These are phyloP conservation scores for Salvia miltiorrhiza DNA, from an alignment of 257 asterid genomes.

Conservation along the genomic window DNA sequence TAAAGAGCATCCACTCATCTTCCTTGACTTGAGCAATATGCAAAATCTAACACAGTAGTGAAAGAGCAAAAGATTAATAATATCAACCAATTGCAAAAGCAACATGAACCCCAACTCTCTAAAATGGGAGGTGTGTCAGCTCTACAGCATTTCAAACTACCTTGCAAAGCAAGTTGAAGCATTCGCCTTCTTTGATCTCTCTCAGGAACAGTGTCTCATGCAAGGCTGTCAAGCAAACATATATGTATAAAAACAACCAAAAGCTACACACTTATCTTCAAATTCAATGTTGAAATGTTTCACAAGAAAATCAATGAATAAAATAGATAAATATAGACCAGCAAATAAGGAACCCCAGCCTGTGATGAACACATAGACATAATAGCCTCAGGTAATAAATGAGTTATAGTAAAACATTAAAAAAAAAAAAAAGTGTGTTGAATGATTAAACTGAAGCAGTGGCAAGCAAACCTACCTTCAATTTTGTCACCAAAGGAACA, in stretches of 20 bases:
- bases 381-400: neutral
- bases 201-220: constrained; percentile 36
- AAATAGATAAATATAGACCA: neutral
- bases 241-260: neutral
- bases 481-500: no score
- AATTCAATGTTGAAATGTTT: constrained; percentile 10
- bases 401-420: no score
- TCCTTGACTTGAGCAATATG: constrained; percentile 46
- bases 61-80: neutral
- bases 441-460: no score
- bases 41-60: constrained; percentile 48
- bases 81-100: constrained; percentile 1
- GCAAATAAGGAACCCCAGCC: no score
- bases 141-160: constrained; percentile 30
- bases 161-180: constrained; percentile 67
- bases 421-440: no score
- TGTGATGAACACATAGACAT: neutral
- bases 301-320: neutral
- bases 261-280: neutral
- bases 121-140: neutral
- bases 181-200: constrained; percentile 52
- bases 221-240: constrained; percentile 40
- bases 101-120: neutral
- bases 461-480: no score
- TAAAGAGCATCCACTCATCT: constrained; percentile 61